Base-by-base conservation (phyloP, 495 filamentous ascomycete genomes). In the Glonium stellatum region DNA sequence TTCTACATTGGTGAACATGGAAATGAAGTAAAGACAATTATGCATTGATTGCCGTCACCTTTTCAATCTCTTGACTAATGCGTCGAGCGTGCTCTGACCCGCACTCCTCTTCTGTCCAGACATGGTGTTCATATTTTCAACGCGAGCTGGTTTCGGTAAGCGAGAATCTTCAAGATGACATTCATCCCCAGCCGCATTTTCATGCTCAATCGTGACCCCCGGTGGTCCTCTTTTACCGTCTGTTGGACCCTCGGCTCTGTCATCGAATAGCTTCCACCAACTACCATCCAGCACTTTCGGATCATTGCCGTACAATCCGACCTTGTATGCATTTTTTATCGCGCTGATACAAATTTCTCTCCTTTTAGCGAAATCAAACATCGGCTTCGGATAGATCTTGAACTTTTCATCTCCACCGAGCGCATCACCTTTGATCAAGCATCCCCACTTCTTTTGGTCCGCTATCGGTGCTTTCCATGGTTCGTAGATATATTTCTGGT, bases 401-500 rank as follows among this genome's bases (percentile, higher is more conserved):
- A 70, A 36, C 22, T 68, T 73, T 2, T 59, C 62, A 6, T 73
- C 73, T 8, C 72, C 70, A 13, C 69, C 68, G 11, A 57, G 58
- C 10, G 71, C 80, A 64, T 83, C 80, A 0, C 81, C 80, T 25
- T 76, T 79, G 31, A 87, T 71, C 31, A 76, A 61, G 48, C 84
- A 83, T 0, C 80, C 77, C 51, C 82, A 83, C 57, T 75, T 76
- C 63, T 78, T 83, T 71, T 85, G 81, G 63, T 85, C 84, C 19
- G 71, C 70, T 27, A 80, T 77, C 6, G 80, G 81, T 58, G 85
- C 82, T 60, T 81, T 85, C 84, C 85, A 87, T 6, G 86, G 86
- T 75, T 88, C 85, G 61, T 86, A 89, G 41, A 89, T 87, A 58
- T 78, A 88, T 61, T 87, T 88, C 63, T 80, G 78, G 41, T 81